phyloP scores from a whole-genome alignment of 176 grass and related monocot species.

The Cenchrus fungigraminus region DNA sequence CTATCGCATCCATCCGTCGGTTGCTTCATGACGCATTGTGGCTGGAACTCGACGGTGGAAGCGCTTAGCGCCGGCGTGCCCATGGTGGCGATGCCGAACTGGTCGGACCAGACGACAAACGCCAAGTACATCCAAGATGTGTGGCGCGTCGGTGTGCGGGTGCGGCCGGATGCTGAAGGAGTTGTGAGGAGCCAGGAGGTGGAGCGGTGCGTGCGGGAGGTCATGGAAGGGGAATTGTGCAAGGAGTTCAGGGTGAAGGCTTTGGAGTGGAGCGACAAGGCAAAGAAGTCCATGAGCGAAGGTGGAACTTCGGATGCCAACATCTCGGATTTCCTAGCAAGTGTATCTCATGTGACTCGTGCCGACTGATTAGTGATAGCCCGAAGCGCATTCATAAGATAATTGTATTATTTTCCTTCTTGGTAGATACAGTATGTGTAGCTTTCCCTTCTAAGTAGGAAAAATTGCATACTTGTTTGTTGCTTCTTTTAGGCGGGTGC shows the following conservation, averaged over 20 bases:
- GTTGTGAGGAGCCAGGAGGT: constrained; percentile 35
- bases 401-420: too few relatives aligned
- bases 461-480: too few relatives aligned
- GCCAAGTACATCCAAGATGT: constrained; percentile 72
- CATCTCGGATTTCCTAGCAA: constrained; percentile 34
- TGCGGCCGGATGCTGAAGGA: background rate
- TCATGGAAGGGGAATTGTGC: constrained; percentile 38
- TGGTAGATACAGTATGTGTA: too few relatives aligned
- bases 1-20: constrained; percentile 52
- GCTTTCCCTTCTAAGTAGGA: too few relatives aligned
- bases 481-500: too few relatives aligned
- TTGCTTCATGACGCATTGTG: constrained; percentile 71
- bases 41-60: constrained; percentile 75
- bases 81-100: constrained; percentile 60
- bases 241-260: constrained; percentile 43
- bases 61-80: constrained; percentile 36
- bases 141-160: constrained; percentile 61
- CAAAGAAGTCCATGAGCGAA: constrained; percentile 36
- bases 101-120: constrained; percentile 71
- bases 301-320: constrained; percentile 53
- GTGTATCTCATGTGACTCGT: background rate
- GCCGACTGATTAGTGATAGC: too few relatives aligned
- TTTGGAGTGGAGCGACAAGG: constrained; percentile 33
- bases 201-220: constrained; percentile 34
- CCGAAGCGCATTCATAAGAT: too few relatives aligned